Percentiles rank a stretch among this genome's conserved stretches.
Evolutionary conservation across 225 moss, liverwort and hornwort genomes (phyloP).

Genomic region (Bryum argenteum): DNA sequence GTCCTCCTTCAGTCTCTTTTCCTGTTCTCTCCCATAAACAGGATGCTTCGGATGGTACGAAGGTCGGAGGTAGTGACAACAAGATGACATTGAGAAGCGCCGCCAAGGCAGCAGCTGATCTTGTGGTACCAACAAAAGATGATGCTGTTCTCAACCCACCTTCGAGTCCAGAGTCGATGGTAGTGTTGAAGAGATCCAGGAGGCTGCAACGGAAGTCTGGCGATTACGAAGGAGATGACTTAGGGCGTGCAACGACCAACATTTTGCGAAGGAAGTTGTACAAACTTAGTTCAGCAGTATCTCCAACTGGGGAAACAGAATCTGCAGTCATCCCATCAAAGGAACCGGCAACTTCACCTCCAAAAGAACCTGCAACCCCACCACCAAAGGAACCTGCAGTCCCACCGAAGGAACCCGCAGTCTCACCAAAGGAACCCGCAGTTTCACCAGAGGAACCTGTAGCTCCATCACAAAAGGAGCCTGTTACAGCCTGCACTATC

Average conservation of each 20-base stretch:
- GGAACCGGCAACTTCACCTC: background rate
- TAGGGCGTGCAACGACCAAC: conserved; percentile 11
- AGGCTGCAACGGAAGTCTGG: conserved; percentile 21
- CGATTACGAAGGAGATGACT: conserved; percentile 15
- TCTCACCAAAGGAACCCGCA: background rate
- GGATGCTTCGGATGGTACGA: background rate
- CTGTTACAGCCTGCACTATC: background rate
- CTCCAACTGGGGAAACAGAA: too few species aligned
- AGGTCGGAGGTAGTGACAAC: background rate
- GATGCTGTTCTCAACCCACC: background rate
- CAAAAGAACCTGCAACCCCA: background rate
- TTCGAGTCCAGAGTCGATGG: conserved; percentile 25
- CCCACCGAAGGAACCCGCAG: too few species aligned
- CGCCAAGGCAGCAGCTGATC: background rate
- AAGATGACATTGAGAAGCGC: conserved; percentile 21
- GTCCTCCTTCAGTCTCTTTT: background rate
- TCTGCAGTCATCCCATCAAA: background rate
- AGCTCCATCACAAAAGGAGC: background rate
- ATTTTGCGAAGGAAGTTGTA: conserved; percentile 2
- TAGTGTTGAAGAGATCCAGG: conserved; percentile 30
- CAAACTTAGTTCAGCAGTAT: background rate
- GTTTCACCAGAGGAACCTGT: background rate
- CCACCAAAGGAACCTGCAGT: too few species aligned
- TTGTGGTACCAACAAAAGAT: too few species aligned
- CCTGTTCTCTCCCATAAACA: too few species aligned